Conservation (phyloP, 805 yeast species). For the Candida pseudofarinosa region DNA sequence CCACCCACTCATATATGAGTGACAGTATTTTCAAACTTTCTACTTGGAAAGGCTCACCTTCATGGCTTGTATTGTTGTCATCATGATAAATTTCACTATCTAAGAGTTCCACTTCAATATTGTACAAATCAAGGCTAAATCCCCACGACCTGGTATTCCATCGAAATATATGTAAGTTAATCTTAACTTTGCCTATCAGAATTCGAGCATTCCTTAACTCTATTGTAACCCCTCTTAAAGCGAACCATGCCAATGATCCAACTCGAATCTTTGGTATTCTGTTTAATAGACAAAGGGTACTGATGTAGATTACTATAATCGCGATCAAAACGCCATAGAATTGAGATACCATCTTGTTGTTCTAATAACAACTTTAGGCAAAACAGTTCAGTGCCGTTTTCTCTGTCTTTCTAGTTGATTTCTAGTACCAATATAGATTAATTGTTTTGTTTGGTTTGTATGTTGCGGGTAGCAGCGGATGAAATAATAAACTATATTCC, state of each 20-base stretch:
- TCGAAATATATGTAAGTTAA: neutral
- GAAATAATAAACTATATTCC: no score
- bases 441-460: neutral
- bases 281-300: constrained; percentile 17
- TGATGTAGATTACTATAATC: constrained; percentile 13
- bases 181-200: constrained; percentile 10
- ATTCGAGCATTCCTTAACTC: constrained; percentile 12
- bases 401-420: no score
- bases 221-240: constrained; percentile 22
- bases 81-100: neutral
- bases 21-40: constrained; percentile 13
- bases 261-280: constrained; percentile 23
- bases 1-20: constrained; percentile 15
- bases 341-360: neutral
- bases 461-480: neutral
- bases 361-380: neutral
- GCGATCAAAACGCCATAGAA: neutral
- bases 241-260: constrained; percentile 28
- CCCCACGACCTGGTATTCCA: constrained; percentile 22
- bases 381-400: no score
- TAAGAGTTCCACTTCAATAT: constrained; percentile 11
- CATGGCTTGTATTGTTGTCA: neutral
- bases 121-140: constrained; percentile 23
- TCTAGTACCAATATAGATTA: no score
- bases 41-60: neutral